A percentile compares a stretch with the other conserved stretches of the same genome.
phyloP scores from a whole-genome alignment of 2,329 filamentous ascomycete species.

The Fusarium equiseti region DNA sequence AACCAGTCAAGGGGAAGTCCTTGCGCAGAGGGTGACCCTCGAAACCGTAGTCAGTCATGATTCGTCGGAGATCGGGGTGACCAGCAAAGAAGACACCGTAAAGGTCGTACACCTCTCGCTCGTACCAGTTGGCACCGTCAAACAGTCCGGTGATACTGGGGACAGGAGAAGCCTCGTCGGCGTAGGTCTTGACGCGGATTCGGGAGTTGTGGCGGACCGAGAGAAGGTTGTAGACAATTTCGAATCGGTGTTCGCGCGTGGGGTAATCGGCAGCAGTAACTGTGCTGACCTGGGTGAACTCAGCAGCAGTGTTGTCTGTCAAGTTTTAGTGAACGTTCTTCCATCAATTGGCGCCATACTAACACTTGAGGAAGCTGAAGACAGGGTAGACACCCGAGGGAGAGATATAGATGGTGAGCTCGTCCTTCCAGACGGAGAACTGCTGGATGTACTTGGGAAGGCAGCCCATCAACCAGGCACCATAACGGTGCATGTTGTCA shows the following conservation, averaged over 20 bases:
- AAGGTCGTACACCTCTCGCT: conserved; percentile 96
- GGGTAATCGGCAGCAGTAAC: conserved; percentile 97
- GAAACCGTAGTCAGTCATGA: conserved; percentile 99
- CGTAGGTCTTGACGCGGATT: conserved; percentile 98
- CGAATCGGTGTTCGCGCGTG: conserved; percentile 94
- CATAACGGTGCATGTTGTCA: conserved; percentile 91
- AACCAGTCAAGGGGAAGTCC: conserved; percentile 97
- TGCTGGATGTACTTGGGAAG: conserved; percentile 98
- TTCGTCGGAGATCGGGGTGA: conserved; percentile 94
- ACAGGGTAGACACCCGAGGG: conserved; percentile 90
- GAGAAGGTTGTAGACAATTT: conserved; percentile 97
- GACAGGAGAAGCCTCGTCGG: conserved; percentile 93
- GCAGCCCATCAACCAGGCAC: conserved; percentile 95
- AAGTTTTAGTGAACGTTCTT: conserved; percentile 16
- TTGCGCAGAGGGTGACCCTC: conserved; percentile 97
- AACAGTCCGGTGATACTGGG: conserved; percentile 88
- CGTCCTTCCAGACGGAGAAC: conserved; percentile 99
- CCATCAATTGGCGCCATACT: conserved; percentile 32
- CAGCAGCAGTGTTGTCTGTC: conserved; percentile 91
- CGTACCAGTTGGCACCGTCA: conserved; percentile 98
- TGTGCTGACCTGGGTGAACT: conserved; percentile 93
- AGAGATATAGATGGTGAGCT: conserved; percentile 92
- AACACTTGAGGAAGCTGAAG: conserved; percentile 91
- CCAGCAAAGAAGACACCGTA: conserved; percentile 97
- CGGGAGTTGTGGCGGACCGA: conserved; percentile 96